Evolutionary conservation across 176 grass and related monocot genomes (phyloP), one percentile per base, ranked within the genome.

Genomic region (Oryza brachyantha): DNA sequence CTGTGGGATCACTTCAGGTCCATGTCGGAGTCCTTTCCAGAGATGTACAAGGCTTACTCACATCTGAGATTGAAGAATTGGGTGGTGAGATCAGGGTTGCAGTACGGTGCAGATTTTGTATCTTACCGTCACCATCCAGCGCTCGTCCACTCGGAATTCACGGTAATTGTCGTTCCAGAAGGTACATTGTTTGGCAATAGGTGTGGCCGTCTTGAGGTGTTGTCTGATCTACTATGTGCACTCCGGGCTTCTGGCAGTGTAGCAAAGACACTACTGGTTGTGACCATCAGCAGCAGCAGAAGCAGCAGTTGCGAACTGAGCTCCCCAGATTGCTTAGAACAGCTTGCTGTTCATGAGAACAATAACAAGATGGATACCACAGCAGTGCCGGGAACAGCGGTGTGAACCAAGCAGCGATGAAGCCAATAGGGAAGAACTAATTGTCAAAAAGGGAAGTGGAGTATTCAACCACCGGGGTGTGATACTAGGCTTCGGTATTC

Each of bases 121-220:
- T 91, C 88, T 34, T 97, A 97, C 65, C 66, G 86, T n/a, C 94
- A 93, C 43, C 94, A 97, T 36, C 88, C 91, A 3, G 84, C 81
- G 10, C 68, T 97, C 1, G 66, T 97, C 24, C 94, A 91, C 40
- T 91, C 94, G 6, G 91, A 97, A 71, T 97, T 93, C 72, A 66
- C 94, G 0, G 94, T 90, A 1, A 65, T 89, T 27, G 75, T 91
- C 5, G 79, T 87, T 48, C 64, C 61, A 13, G 84, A 97, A 80
- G 66, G 57, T 0, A 38, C 28, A 24, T 55, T 0, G 6, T 85
- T 81, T 0, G 55, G 72, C 2, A 3, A 12, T 12, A 87, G 58
- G 13, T 74, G 74, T 64, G 50, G 41, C 63, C 67, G 80, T 13
- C 6, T 97, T 16, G 81, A 79, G 39, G 72, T 61, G 42, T 92